phyloP scores from a whole-genome alignment of 495 filamentous ascomycete genomes.

The Margaritispora aquatica region DNA sequence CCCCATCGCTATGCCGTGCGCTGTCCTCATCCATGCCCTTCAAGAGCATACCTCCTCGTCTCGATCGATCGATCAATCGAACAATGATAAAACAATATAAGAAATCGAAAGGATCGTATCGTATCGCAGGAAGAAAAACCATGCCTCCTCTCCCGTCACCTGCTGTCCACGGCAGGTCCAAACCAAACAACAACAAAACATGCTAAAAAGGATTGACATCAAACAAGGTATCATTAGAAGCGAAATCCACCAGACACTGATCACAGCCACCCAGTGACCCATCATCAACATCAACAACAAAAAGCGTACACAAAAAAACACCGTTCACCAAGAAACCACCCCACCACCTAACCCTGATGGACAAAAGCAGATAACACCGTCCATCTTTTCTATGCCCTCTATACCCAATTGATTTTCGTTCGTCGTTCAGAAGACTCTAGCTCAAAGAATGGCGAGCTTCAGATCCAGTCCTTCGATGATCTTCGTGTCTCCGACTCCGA shows the following conservation, averaged over 20 bases:
- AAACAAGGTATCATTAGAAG: slow-evolving; percentile 8
- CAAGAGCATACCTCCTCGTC: background rate
- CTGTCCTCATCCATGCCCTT: background rate
- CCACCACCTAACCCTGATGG: background rate
- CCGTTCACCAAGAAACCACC: background rate
- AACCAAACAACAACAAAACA: background rate
- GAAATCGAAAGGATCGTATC: slow-evolving; percentile 1
- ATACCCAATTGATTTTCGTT: slow-evolving; percentile 10
- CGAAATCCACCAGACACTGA: background rate
- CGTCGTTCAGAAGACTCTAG: background rate
- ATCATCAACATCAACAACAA: no score
- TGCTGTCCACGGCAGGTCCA: no score
- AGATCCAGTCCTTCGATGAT: background rate
- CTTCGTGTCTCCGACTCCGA: background rate
- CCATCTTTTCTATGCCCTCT: background rate
- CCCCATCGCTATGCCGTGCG: no score
- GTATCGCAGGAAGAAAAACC: no score
- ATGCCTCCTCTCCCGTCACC: background rate
- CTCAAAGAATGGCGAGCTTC: background rate
- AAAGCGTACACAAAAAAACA: slow-evolving; percentile 1
- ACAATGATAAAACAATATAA: background rate
- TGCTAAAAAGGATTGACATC: background rate
- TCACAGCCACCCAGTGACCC: background rate
- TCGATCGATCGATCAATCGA: no score
- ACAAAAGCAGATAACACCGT: background rate